Evolutionary conservation across 805 yeast species (phyloP).

Genomic region (Starmerella gropengiesseri): DNA sequence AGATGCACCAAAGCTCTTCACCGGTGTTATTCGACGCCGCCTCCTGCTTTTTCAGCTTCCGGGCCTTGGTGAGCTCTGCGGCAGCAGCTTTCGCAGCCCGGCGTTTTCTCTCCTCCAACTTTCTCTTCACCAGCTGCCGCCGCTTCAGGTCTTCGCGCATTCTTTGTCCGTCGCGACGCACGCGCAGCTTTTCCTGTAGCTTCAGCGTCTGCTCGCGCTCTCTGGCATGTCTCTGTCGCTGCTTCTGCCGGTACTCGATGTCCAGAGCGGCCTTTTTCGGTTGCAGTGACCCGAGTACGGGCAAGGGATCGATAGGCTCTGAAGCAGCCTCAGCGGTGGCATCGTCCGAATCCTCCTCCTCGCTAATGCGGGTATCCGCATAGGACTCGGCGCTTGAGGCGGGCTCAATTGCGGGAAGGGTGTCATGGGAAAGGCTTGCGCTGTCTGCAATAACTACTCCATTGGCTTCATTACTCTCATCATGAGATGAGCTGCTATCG

Average conservation of each 20-base stretch:
- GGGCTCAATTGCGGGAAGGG: no score
- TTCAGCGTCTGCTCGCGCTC: conserved; percentile 2
- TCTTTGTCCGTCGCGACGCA: background rate
- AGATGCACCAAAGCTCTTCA: conserved; percentile 36
- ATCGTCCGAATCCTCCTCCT: no score
- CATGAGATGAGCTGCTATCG: background rate
- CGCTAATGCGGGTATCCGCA: no score
- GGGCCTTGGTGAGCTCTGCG: background rate
- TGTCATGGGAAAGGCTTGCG: no score
- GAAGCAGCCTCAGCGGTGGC: no score
- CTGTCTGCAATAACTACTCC: background rate
- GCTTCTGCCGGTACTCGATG: background rate
- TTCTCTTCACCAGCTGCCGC: background rate
- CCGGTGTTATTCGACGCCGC: background rate
- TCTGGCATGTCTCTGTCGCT: background rate
- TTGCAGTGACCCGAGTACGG: no score
- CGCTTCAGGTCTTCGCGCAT: background rate
- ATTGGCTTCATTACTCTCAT: background rate
- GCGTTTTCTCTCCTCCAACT: conserved; percentile 1
- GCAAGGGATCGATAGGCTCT: no score
- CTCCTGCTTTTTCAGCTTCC: background rate
- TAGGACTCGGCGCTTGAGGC: no score
- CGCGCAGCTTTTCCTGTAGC: background rate
- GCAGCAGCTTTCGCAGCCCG: background rate
- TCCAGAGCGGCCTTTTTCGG: background rate